Evolutionary conservation across 805 yeast genomes (phyloP), one percentile per base, ranked within the genome.

Genomic region (Cyberlindnera bimundalis): DNA sequence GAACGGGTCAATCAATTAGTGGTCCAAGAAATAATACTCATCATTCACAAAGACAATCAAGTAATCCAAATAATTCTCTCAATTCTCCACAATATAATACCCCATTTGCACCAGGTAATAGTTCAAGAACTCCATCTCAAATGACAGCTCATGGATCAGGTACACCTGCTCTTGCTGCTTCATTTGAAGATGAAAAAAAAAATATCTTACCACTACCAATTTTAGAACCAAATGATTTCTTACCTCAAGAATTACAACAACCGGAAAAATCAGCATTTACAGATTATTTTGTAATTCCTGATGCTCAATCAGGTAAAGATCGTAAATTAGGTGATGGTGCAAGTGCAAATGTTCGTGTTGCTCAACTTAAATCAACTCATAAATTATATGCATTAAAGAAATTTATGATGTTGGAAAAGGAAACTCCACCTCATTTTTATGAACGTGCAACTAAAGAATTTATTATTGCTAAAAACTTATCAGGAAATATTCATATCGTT

Each of bases 261-360:
- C 60, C 61, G 1, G 24, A 30, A 18, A 33, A 67, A 68, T 39
- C 61, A 68, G 3, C 70, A 31, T 60, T 85, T 43, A 66, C 71
- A 23, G 82, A 79, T 33, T 76, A 74, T 41, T 84, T 76, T 53
- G 75, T 70, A 30, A 48, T 73, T 15, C 66, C 70, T 3, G 67
- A 65, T 10, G 58, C 60, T 39, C 42, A 43, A 7, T 44, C 57
- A 2, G 64, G 65, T 19, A 67, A 65, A 35, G 66, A 66, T 18
- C 71, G 72, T 39, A 74, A 71, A 34, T 59, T 84, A 37, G 93
- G 90, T 3, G 75, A 73, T 40, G 93, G 95, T 35, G 90, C 90
- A 3, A 76, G 84, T 2, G 75, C 87, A 5, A 74, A 75, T 35
- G 89, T 84, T 16, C 67, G 81, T 40, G 73, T 73, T 42, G 60